A percentile compares a stretch with the other conserved stretches of the same genome.
Conservation (phyloP, 2,329 filamentous ascomycete species). For the Chaetomium globosum region DNA sequence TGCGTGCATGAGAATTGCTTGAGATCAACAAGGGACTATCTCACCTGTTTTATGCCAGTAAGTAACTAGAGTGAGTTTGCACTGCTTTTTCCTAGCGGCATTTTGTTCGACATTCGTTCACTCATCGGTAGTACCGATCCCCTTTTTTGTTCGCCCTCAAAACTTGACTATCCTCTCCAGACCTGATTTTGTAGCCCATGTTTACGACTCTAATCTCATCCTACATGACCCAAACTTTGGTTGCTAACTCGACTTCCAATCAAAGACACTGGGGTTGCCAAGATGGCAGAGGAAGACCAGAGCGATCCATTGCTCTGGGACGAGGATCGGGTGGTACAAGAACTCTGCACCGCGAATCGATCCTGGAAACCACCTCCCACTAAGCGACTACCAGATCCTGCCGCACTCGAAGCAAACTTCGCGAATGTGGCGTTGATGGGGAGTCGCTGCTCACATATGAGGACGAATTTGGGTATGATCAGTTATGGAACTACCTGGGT, state of each 20-base stretch:
- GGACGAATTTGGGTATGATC: constrained; percentile 51
- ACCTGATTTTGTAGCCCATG: neutral
- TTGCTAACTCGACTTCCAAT: constrained; percentile 1
- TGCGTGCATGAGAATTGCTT: neutral
- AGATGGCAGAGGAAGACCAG: constrained; percentile 41
- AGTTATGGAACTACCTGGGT: constrained; percentile 57
- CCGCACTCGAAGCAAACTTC: constrained; percentile 57
- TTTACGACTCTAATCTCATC: neutral
- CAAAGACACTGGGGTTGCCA: constrained; percentile 9
- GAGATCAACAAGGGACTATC: neutral
- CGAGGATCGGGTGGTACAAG: constrained; percentile 65
- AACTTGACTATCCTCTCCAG: neutral
- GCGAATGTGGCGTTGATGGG: constrained; percentile 67
- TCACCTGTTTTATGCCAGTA: constrained; percentile 9
- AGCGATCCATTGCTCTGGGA: constrained; percentile 76
- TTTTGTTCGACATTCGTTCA: neutral
- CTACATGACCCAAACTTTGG: neutral
- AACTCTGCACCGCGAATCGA: constrained; percentile 61
- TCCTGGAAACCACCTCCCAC: constrained; percentile 50
- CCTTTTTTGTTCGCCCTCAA: neutral
- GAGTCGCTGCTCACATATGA: constrained; percentile 61
- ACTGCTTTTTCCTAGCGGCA: neutral
- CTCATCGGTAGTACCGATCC: neutral
- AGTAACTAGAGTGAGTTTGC: neutral
- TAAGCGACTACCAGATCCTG: constrained; percentile 54